Evolutionary conservation across 305 asterid species (phyloP).

Genomic region (Lippia alba): DNA sequence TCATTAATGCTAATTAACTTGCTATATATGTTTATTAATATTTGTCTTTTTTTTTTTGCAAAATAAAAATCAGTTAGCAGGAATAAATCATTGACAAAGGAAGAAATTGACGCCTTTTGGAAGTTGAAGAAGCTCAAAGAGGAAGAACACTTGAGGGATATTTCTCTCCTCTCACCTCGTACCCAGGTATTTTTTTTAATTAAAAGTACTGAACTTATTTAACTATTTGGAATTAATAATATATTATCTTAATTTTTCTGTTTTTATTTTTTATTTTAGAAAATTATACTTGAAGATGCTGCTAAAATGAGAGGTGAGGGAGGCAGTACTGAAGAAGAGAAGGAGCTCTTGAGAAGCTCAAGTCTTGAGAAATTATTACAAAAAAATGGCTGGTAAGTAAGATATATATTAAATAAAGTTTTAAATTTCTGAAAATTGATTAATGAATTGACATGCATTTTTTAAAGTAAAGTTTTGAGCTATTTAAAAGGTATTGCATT

Average conservation of each 20-base stretch:
- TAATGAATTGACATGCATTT: too few species aligned
- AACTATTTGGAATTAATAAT: too few species aligned
- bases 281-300: conserved; percentile 42
- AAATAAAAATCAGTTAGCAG: conserved; percentile 46
- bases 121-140: conserved; percentile 64
- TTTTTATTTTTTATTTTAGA: conserved; percentile 32
- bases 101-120: conserved; percentile 75
- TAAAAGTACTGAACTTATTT: too few species aligned
- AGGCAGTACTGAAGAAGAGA: not conserved
- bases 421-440: too few species aligned
- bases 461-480: too few species aligned
- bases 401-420: too few species aligned
- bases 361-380: conserved; percentile 54
- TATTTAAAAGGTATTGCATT: too few species aligned
- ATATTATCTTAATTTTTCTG: not conserved
- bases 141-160: conserved; percentile 67
- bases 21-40: not conserved
- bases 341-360: conserved; percentile 16
- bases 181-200: conserved; percentile 42
- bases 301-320: conserved; percentile 5
- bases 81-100: conserved; percentile 72
- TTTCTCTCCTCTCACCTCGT: conserved; percentile 62
- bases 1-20: too few species aligned
- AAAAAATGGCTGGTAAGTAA: conserved; percentile 73
- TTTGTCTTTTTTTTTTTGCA: not conserved